Evolutionary conservation across 2,329 filamentous ascomycete species (phyloP), one percentile per base, ranked within the genome.

Genomic region (Penicillium sumatraense): DNA sequence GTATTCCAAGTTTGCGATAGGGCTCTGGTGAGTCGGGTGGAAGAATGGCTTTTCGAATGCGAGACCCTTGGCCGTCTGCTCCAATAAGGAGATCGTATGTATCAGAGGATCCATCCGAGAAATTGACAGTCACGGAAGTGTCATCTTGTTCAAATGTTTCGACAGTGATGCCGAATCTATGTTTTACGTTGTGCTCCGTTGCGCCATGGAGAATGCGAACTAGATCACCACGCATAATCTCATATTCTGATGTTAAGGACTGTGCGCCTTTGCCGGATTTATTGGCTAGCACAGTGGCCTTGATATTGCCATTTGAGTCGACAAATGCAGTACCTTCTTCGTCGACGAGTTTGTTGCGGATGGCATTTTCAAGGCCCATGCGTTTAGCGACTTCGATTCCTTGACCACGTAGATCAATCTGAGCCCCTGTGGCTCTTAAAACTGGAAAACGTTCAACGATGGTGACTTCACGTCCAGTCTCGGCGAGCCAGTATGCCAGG

Each of bases 201-300:
- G 69, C 70, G 13, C 83, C 74, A 60, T 81, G 80, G 1, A 87
- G 65, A 2, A 86, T 71, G 10, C 72, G 68, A 3, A 78, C 77
- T n/a, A 87, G 63, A 49, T 85, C 81, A 0, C 81, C 83, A 8
- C 84, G 75, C 76, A 87, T 81, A 46, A 87, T 81, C 70, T 87
- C 85, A 56, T 77, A 85, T 53, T 87, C 84, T 55, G 78, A 80
- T 0, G 80, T 83, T 23, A 84, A 67, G 58, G 70, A 64, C 21
- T 73, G 80, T 18, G 80, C 72, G 60, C 78, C 77, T 49, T 75
- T 69, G 3, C 77, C 79, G 0, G 77, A 68, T 31, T 67, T 65
- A 59, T 78, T 77, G 29, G 70, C 70, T 20, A 64, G 63, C 41
- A 82, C 72, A 4, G 66, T 69, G n/a, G 78, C 83, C 38, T 69